Conservation (phyloP, 1,284 basidiomycete genomes). For the Tilletiopsis washingtonensis region DNA sequence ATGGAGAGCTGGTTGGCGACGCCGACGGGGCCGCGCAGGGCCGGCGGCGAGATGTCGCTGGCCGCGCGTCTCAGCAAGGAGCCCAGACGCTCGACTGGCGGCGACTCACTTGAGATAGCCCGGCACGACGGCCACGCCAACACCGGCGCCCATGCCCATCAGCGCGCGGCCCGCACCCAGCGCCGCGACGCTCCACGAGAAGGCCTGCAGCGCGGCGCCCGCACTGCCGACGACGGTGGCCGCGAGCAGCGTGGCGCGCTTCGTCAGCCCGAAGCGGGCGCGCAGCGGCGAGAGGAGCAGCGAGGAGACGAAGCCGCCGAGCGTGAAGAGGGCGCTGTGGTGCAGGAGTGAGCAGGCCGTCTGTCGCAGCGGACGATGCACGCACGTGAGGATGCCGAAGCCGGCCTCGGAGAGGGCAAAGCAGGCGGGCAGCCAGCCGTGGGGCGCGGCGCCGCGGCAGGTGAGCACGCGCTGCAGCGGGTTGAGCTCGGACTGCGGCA, state of each 20-base stretch:
- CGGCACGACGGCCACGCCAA: conserved; percentile 72
- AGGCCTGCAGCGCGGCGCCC: neutral
- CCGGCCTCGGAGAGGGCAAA: conserved; percentile 1
- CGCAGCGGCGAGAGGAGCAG: conserved; percentile 58
- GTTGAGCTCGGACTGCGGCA: conserved; percentile 31
- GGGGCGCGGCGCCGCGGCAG: conserved; percentile 6
- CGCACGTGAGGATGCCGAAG: conserved; percentile 10
- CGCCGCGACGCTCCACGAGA: neutral
- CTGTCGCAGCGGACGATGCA: neutral
- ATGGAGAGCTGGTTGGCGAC: conserved; percentile 62
- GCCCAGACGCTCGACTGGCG: conserved; percentile 11
- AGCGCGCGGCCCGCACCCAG: conserved; percentile 50
- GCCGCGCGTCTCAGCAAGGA: conserved; percentile 42
- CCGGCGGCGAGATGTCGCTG: conserved; percentile 67
- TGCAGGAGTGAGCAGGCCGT: conserved; percentile 43
- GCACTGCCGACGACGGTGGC: neutral
- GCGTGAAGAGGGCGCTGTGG: conserved; percentile 73
- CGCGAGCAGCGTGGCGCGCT: neutral
- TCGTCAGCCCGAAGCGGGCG: neutral
- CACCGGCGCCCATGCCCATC: conserved; percentile 67
- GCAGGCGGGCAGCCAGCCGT: conserved; percentile 6
- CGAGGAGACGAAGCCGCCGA: conserved; percentile 78
- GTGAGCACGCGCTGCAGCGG: conserved; percentile 31
- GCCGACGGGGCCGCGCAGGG: conserved; percentile 65
- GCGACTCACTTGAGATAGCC: conserved; percentile 54